Percentiles rank a stretch among this genome's conserved stretches.
Conservation (phyloP, 352 stramenopile genomes). For the Globisporangium sylvaticum region DNA sequence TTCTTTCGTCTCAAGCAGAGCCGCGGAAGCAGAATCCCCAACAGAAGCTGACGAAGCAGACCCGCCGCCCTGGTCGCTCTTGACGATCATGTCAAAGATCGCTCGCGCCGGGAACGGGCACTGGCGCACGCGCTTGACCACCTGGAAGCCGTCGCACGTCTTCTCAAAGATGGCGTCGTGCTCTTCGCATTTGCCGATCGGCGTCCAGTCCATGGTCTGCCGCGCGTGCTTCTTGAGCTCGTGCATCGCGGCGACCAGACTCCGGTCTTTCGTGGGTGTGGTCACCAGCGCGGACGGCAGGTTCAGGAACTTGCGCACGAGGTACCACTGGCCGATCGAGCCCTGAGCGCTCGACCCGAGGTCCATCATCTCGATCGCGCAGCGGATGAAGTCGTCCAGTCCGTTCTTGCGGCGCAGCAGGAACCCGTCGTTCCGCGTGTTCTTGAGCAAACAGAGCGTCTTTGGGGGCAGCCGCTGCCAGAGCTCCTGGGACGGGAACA, state of each 20-base stretch:
- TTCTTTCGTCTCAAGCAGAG: conserved; percentile 1
- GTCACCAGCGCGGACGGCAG: conserved; percentile 29
- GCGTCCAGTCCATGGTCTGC: conserved; percentile 33
- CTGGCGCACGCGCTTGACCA: conserved; percentile 59
- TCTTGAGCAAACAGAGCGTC: conserved; percentile 48
- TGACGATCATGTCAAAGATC: conserved; percentile 70
- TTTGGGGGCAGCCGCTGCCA: conserved; percentile 64
- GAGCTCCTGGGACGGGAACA: conserved; percentile 56
- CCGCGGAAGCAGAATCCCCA: background rate
- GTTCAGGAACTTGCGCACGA: conserved; percentile 62
- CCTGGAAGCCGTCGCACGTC: conserved; percentile 49
- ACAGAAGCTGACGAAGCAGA: background rate
- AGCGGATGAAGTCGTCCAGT: conserved; percentile 61
- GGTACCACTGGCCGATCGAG: conserved; percentile 61
- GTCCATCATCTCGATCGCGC: conserved; percentile 56
- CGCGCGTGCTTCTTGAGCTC: conserved; percentile 50
- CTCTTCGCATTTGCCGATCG: conserved; percentile 26
- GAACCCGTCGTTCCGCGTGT: conserved; percentile 43
- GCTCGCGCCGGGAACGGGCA: conserved; percentile 64
- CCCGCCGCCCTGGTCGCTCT: conserved; percentile 18
- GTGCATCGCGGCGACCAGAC: conserved; percentile 37
- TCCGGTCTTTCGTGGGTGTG: conserved; percentile 50
- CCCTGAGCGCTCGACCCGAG: conserved; percentile 40
- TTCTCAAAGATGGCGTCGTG: conserved; percentile 60
- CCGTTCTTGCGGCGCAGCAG: conserved; percentile 57